Evolutionary conservation across 495 filamentous ascomycete genomes (phyloP).

Genomic region (Podospora pseudopauciseta): DNA sequence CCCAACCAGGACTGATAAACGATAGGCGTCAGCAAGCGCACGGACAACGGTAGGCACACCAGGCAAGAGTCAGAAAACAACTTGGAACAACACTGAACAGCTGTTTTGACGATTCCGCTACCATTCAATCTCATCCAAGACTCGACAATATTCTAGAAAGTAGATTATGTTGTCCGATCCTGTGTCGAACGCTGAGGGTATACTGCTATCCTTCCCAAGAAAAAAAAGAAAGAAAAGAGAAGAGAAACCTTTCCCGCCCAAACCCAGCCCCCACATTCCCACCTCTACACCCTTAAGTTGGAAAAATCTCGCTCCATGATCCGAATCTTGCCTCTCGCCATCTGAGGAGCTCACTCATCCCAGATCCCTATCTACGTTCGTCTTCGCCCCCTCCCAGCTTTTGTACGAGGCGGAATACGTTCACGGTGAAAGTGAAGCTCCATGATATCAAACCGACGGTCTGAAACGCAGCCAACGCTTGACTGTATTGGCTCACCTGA

Average conservation of each 20-base stretch:
- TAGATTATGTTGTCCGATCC: conserved; percentile 7
- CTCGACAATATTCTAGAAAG: conserved; percentile 1
- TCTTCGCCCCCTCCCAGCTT: conserved; percentile 59
- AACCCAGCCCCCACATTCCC: not conserved
- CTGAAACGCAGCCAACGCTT: conserved; percentile 74
- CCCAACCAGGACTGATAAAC: not conserved
- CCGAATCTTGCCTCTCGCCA: not conserved
- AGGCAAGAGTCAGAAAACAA: too few species aligned
- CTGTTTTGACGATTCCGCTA: not conserved
- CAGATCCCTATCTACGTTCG: conserved; percentile 6
- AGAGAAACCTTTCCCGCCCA: not conserved
- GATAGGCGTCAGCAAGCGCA: conserved; percentile 12
- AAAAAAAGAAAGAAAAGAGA: not conserved
- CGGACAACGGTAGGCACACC: not conserved
- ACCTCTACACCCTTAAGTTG: not conserved
- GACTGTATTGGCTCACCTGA: conserved; percentile 64
- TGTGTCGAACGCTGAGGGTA: conserved; percentile 4
- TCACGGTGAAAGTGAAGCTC: conserved; percentile 85
- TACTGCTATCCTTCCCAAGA: not conserved
- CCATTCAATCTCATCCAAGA: not conserved
- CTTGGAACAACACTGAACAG: not conserved
- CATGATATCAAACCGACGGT: conserved; percentile 82
- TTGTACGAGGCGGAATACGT: conserved; percentile 79
- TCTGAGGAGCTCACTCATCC: not conserved
- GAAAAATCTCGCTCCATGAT: not conserved